Base-by-base conservation (phyloP, 176 grass and related monocot genomes). In the Rhynchospora tenuis region DNA sequence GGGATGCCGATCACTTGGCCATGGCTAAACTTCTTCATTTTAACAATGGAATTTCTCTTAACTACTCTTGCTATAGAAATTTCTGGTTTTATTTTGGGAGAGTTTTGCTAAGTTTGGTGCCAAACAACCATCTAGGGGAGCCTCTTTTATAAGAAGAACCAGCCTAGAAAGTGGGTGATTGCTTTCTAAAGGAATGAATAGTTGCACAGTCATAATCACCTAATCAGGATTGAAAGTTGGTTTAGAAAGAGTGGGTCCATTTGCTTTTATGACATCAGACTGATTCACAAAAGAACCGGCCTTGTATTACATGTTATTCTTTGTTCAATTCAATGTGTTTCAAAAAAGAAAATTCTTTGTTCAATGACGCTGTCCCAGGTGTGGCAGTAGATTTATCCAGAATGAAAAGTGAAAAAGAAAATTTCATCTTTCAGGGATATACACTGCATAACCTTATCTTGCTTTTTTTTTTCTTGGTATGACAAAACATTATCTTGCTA, bases 1-100 rank as follows among this genome's bases (percentile, higher is more conserved):
- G 93, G 96, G 29, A 99, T 88, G 12, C 93, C 93, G 29, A 99
- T 68, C 57, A 94, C 96, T 85, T 93, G 91, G 0, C 85, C 93
- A 46, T 80, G 73, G 48, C 62, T 87, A 76, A 68, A 80, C 42
- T 51, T 78, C 74, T 89, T 79, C 87, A 88, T 88, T 43, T 84
- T 84, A 92, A 81, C 52, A 58, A 75, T 75, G 23, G 45, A 81
- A 27, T 4, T 74, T 74, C 22, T 74, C 46, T 12, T 81, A 45
- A 16, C 4, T 64, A 73, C 46, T 61, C 57, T 66, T 59, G 63
- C 57, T 50, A 71, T 70, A 87, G 43, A 71, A 62, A 11, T 66
- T 81, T 82, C 79, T 66, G 59, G 59, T 52, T 52, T 14, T 28
- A 82, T 65, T 54, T 75, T 90, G 78, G 44, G 86, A 87, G 80